These are phyloP conservation scores for Forsythia suspensa DNA, from an alignment of 257 asterid species.

Conservation along the genomic window DNA sequence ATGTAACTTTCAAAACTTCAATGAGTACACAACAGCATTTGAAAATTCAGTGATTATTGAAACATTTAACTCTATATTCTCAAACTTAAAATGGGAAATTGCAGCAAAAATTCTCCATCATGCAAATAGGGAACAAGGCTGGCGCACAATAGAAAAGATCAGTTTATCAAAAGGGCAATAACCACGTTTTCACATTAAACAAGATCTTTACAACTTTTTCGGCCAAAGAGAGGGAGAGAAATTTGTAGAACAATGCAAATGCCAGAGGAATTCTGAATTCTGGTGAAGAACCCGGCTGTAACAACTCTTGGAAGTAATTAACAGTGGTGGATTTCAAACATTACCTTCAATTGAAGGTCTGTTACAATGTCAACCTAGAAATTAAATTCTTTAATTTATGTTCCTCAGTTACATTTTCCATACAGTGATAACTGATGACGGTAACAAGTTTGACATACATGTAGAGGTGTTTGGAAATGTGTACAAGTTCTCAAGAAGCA, in stretches of 20 bases:
- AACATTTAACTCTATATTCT: too few relatives aligned
- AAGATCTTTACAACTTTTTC: too few relatives aligned
- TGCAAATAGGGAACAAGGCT: too few relatives aligned
- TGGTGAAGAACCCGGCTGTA: neutral
- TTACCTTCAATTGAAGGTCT: neutral
- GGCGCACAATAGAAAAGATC: too few relatives aligned
- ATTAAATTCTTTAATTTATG: neutral
- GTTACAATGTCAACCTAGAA: neutral
- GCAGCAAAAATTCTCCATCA: too few relatives aligned
- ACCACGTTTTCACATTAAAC: too few relatives aligned
- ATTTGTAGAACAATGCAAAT: neutral
- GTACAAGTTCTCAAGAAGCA: constrained; percentile 31
- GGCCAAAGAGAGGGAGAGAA: too few relatives aligned
- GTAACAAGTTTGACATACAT: neutral
- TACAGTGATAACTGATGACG: neutral
- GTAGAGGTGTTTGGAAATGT: neutral
- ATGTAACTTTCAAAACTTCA: too few relatives aligned
- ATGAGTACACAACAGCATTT: too few relatives aligned
- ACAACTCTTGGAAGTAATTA: neutral
- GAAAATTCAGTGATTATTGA: too few relatives aligned
- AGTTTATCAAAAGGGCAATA: too few relatives aligned
- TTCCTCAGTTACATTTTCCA: neutral
- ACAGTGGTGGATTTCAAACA: neutral
- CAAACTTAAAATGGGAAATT: too few relatives aligned
- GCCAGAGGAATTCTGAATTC: neutral